Percentiles rank a stretch among this genome's conserved stretches.
These are phyloP conservation scores for Entomortierella beljakovae DNA, from an alignment of 192 early-diverging fungal species.

Conservation along the genomic window DNA sequence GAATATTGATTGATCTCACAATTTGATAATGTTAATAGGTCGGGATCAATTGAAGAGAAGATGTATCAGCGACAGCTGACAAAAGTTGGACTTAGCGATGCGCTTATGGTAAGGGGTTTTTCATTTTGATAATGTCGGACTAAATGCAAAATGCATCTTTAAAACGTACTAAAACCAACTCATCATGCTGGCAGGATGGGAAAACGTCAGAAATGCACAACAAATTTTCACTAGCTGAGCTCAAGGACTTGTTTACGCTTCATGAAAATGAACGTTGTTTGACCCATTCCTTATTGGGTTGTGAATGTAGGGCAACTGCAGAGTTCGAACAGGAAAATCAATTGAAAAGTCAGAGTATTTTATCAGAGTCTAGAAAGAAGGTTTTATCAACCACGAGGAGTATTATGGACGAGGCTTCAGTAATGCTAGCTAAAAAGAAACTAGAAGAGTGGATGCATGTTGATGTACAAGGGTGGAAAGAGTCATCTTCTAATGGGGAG, in stretches of 20 bases:
- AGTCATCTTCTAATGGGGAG: background rate
- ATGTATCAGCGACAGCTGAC: slow-evolving; percentile 75
- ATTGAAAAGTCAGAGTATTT: background rate
- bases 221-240: slow-evolving; percentile 66
- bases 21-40: slow-evolving; percentile 2
- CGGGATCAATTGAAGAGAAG: slow-evolving; percentile 62
- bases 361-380: background rate
- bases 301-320: slow-evolving; percentile 38
- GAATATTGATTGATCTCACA: no score
- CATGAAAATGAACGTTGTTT: slow-evolving; percentile 63
- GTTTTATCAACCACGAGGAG: background rate
- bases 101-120: slow-evolving; percentile 66
- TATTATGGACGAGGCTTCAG: slow-evolving; percentile 11
- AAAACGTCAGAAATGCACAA: slow-evolving; percentile 50
- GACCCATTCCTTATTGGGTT: slow-evolving; percentile 67
- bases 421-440: slow-evolving; percentile 21
- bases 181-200: slow-evolving; percentile 27
- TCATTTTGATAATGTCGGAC: no score
- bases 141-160: background rate
- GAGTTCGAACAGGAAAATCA: background rate
- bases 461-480: slow-evolving; percentile 14
- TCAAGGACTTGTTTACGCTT: slow-evolving; percentile 68
- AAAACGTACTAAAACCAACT: background rate
- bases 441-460: slow-evolving; percentile 36
- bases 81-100: slow-evolving; percentile 67